phyloP scores from a whole-genome alignment of 2,329 filamentous ascomycete species.

The Coniochaeta pulveracea region DNA sequence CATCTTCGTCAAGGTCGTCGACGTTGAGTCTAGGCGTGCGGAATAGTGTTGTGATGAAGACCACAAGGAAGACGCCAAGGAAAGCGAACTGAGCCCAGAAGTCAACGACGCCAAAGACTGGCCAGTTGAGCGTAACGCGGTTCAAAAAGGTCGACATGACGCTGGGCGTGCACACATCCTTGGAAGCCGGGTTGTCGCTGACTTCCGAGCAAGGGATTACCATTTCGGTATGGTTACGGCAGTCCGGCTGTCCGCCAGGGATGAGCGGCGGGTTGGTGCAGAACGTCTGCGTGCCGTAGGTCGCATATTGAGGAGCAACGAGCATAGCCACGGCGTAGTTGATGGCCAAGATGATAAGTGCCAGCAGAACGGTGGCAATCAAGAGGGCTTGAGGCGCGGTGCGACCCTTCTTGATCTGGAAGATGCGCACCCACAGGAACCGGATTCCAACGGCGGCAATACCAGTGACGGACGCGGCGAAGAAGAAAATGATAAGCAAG shows the following conservation, averaged over 20 bases:
- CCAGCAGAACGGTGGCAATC: conserved; percentile 81
- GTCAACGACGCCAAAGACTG: conserved; percentile 82
- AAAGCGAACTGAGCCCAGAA: conserved; percentile 98
- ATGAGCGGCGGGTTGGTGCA: conserved; percentile 61
- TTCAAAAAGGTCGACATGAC: conserved; percentile 91
- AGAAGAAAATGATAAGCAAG: conserved; percentile 74
- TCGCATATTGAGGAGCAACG: conserved; percentile 90
- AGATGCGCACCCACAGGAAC: conserved; percentile 90
- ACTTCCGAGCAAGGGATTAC: conserved; percentile 76
- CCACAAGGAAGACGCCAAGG: conserved; percentile 69
- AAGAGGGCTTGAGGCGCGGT: conserved; percentile 88
- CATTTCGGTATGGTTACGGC: conserved; percentile 56
- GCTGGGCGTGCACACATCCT: conserved; percentile 78
- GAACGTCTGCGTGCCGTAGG: conserved; percentile 88
- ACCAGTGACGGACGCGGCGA: conserved; percentile 77
- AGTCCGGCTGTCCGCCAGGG: conserved; percentile 61
- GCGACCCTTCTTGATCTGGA: conserved; percentile 79
- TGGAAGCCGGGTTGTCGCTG: conserved; percentile 57
- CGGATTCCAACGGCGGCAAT: conserved; percentile 83
- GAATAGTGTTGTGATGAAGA: conserved; percentile 71
- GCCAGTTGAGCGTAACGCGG: conserved; percentile 84
- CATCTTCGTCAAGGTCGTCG: conserved; percentile 72
- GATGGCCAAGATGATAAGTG: conserved; percentile 77
- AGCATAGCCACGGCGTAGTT: conserved; percentile 92
- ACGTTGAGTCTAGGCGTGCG: conserved; percentile 68